These are phyloP conservation scores for Macrocystidia cucumis DNA, from an alignment of 1,284 basidiomycete genomes.

Conservation along the genomic window DNA sequence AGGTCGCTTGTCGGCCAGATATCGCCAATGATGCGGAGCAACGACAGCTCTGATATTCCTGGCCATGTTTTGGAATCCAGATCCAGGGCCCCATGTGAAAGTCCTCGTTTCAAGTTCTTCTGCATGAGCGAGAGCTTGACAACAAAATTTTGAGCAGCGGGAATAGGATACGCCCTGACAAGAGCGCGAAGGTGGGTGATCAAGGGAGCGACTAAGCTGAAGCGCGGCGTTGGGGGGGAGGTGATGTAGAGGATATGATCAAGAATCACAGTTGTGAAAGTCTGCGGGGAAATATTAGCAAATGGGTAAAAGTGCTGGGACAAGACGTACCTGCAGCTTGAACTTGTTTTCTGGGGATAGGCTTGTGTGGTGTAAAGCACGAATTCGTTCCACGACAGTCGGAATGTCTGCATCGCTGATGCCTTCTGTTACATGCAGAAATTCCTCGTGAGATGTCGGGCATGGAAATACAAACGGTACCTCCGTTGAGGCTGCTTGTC, in stretches of 20 bases:
- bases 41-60: conserved; percentile 71
- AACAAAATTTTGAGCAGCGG: conserved; percentile 75
- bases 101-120: conserved; percentile 85
- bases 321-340: conserved; percentile 69
- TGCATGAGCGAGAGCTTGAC: conserved; percentile 88
- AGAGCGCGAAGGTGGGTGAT: conserved; percentile 82
- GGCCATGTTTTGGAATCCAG: conserved; percentile 83
- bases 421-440: conserved; percentile 74
- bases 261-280: conserved; percentile 77
- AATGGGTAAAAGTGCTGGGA: conserved; percentile 4
- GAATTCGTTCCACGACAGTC: conserved; percentile 86
- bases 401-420: conserved; percentile 70
- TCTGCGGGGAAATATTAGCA: conserved; percentile 29
- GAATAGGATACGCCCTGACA: conserved; percentile 75
- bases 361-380: conserved; percentile 87
- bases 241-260: conserved; percentile 85
- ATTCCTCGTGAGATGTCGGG: conserved; percentile 81
- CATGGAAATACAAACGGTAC: conserved; percentile 92
- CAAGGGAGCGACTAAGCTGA: conserved; percentile 58
- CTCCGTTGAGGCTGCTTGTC: conserved; percentile 34
- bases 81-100: conserved; percentile 67
- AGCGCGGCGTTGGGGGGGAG: conserved; percentile 52
- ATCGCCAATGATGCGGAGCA: conserved; percentile 76
- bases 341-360: conserved; percentile 87
- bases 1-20: conserved; percentile 95